Base-by-base conservation (phyloP, 306 rosid genomes). In the Abrus precatorius region DNA sequence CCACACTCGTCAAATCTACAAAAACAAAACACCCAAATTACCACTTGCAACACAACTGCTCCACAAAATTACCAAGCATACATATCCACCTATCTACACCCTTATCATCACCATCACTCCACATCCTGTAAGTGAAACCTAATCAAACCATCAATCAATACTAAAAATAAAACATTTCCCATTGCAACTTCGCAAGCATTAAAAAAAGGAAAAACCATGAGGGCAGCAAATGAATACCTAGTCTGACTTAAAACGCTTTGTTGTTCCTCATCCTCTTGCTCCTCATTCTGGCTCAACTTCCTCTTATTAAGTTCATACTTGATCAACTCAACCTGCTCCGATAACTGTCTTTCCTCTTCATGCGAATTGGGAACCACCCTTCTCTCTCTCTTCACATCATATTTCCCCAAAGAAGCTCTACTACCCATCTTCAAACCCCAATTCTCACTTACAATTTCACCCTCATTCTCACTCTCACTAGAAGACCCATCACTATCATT, bases 1-100 rank as follows among this genome's bases (percentile, higher is more conserved):
- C 86, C 89, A n/a, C 89, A 93, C 86, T 89, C 96, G 30, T 93
- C 99, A 86, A 95, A 93, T 69, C 96, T 95, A 82, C 12, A 50
- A 44, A 64, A 88, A 75, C 29, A 76, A 56, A 74, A 77, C 64
- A 78, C 14, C 54, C 52, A 68, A 69, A 83, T 77, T 55, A 84
- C 29, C 34, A 1, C 49, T 48, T 64, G 70, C 40, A 34, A 74
- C 64, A 60, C 44, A 8, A 40, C 2, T 8, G 63, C 45, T 45
- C 47, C 61, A 20, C 44, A 71, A 78, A 56, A 57, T 9, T 59
- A 68, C 5, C 10, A 75, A 63, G 4, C 83, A 72, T 44, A 12
- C 43, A 83, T 43, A 69, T 33, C 28, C 72, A 57, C 45, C 81
- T 38, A 67, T 45, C 43, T 4, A 69, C 3, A 47, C 44, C 30